Base-by-base conservation (phyloP, 306 rosid genomes). In the Cicer yamashitae region DNA sequence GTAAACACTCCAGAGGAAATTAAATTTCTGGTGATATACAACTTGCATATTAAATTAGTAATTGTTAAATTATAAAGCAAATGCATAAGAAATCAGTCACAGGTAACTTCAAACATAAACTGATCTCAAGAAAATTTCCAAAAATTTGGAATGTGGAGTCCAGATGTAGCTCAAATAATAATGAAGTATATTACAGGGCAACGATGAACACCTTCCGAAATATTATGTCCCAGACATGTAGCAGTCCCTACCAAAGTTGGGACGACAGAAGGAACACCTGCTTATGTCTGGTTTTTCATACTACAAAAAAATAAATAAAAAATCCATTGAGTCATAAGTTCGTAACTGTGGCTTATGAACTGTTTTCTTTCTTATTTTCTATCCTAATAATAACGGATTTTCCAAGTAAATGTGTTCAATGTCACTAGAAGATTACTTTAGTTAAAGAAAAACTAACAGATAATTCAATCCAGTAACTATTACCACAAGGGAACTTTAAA, bases 111-210 rank as follows among this genome's bases (percentile, higher is more conserved):
- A 60, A 60, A 37, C 37, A 60, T 60, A 12, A 13, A 12, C 20
- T 12, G 45, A 60, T 60, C 10, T 34, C 45, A 34, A 12, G 20
- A 60, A 60, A 12, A 34, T 8, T 4, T 37, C 67, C 37, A 60
- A 60, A 37, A 30, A 37, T 2, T 18, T 10, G 25, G 2, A 1
- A 84, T 82, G 79, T 79, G 46, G 64, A 67, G 74, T 74, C 85
- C 82, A 82, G 87, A 82, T 82, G 89, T 86, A 84, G 92, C 88
- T 80, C 88, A 73, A 67, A 47, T 77, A 85, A 85, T 61, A 84
- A 84, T 56, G 76, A 86, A 25, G 65, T 6, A 63, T 44, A 81
- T 76, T 79, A 79, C 52, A 70, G 83, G 81, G 87, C 84, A 86
- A 77, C 75, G 77, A 71, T 80, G 81, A 40, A 85, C 84, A 75